Percentiles rank a stretch among this genome's conserved stretches.
phyloP scores from a whole-genome alignment of 257 asterid species.

The Solanum chaucha region DNA sequence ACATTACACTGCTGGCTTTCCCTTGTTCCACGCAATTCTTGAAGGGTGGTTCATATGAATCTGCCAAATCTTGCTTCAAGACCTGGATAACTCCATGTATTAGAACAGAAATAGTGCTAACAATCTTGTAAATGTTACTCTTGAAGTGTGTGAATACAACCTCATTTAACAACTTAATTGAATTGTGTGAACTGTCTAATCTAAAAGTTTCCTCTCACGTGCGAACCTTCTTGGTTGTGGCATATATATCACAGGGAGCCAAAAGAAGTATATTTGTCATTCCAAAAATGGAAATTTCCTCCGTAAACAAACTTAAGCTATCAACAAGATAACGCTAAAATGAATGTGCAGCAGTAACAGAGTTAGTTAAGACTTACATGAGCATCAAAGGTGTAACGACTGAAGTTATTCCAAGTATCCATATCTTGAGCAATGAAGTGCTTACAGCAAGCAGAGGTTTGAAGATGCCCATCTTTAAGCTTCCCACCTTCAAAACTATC shows the following conservation, averaged over 20 bases:
- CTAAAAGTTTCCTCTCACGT: background rate
- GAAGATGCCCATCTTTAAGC: slow-evolving; percentile 28
- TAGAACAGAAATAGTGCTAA: background rate
- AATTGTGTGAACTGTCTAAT: background rate
- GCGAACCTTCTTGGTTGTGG: background rate
- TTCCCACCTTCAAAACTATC: slow-evolving; percentile 50
- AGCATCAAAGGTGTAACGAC: slow-evolving; percentile 48
- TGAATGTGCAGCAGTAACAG: background rate
- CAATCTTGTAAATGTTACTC: background rate
- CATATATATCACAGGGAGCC: background rate
- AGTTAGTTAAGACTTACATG: slow-evolving; percentile 14
- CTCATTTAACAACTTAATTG: background rate
- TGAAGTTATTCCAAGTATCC: slow-evolving; percentile 60
- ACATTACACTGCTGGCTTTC: slow-evolving; percentile 56
- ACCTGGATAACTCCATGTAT: slow-evolving; percentile 23
- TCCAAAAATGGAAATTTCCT: background rate
- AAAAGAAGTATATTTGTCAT: background rate
- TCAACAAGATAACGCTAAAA: background rate
- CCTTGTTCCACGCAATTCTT: slow-evolving; percentile 50
- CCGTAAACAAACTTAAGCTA: background rate
- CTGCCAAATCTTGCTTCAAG: slow-evolving; percentile 59
- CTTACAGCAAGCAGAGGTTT: slow-evolving; percentile 76
- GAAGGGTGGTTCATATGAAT: slow-evolving; percentile 67
- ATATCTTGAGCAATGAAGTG: slow-evolving; percentile 72
- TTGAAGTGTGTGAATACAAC: background rate